Percentiles rank a stretch among this genome's conserved stretches.
Evolutionary conservation across 1,139 yeast genomes (phyloP).

Genomic region (Hemisphaericaspora subhashii): DNA sequence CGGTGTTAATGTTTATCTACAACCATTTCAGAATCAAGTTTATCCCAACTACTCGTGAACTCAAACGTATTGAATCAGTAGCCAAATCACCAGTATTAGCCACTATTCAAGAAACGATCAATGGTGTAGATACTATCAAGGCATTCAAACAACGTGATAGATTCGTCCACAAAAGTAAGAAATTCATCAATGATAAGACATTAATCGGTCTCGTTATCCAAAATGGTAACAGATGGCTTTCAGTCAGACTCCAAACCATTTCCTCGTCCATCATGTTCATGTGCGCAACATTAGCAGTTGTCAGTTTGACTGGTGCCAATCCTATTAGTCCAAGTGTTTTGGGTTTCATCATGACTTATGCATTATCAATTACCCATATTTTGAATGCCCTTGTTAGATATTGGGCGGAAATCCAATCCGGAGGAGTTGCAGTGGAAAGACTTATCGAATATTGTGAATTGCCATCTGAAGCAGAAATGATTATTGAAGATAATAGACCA

Average conservation of each 20-base stretch:
- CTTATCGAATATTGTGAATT: conserved; percentile 32
- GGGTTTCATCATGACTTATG: conserved; percentile 36
- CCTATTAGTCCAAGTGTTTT: conserved; percentile 28
- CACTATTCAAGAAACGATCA: conserved; percentile 60
- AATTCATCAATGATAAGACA: conserved; percentile 59
- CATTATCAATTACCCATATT: conserved; percentile 26
- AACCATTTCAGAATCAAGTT: conserved; percentile 27
- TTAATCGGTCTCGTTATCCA: conserved; percentile 39
- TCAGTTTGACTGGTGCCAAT: conserved; percentile 21
- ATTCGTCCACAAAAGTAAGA: conserved; percentile 52
- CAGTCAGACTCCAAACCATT: conserved; percentile 32
- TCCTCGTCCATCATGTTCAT: conserved; percentile 28
- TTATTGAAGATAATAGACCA: conserved; percentile 25
- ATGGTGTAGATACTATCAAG: conserved; percentile 60
- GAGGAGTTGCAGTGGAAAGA: conserved; percentile 34
- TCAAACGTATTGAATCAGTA: conserved; percentile 31
- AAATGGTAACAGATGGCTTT: conserved; percentile 35
- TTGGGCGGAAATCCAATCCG: conserved; percentile 35
- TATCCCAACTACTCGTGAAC: conserved; percentile 34
- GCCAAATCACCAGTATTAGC: conserved; percentile 59
- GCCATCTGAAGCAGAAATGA: conserved; percentile 28
- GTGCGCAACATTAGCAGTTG: conserved; percentile 25
- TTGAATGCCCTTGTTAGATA: conserved; percentile 28
- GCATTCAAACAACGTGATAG: conserved; percentile 56
- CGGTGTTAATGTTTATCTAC: conserved; percentile 26